phyloP scores from a whole-genome alignment of 306 rosid genomes.

The Quercus suber region DNA sequence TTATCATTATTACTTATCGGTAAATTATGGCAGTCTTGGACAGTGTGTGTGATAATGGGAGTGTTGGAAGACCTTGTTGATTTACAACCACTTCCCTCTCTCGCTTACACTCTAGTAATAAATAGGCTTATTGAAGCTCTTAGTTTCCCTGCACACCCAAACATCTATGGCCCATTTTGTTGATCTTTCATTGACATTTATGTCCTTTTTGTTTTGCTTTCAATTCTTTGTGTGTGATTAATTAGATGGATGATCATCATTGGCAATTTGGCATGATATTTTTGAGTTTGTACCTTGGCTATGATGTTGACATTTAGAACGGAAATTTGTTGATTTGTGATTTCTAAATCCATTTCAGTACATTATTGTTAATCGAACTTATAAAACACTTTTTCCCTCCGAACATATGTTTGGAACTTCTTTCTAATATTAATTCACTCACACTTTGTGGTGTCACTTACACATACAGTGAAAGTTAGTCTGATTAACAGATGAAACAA shows the following conservation, averaged over 20 bases:
- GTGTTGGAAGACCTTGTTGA: background rate
- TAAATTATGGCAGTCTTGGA: background rate
- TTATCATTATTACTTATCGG: too few species aligned
- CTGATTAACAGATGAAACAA: conserved; percentile 16
- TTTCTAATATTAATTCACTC: background rate
- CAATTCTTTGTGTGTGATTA: background rate
- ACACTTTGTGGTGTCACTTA: background rate
- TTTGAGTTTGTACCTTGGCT: background rate
- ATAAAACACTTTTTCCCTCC: background rate
- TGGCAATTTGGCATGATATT: background rate
- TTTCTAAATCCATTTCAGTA: background rate
- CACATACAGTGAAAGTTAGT: conserved; percentile 12
- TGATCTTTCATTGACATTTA: background rate
- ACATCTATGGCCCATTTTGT: background rate
- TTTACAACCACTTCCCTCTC: background rate
- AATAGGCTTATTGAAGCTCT: background rate
- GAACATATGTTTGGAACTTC: background rate
- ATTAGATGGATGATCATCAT: background rate
- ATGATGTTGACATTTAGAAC: background rate
- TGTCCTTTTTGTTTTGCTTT: background rate
- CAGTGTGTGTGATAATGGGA: background rate
- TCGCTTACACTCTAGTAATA: background rate
- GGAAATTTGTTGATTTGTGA: background rate
- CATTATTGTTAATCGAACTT: background rate
- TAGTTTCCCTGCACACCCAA: background rate